Conservation (phyloP, 768 basidiomycete genomes). For the Lanmaoa pseudosensibilis region DNA sequence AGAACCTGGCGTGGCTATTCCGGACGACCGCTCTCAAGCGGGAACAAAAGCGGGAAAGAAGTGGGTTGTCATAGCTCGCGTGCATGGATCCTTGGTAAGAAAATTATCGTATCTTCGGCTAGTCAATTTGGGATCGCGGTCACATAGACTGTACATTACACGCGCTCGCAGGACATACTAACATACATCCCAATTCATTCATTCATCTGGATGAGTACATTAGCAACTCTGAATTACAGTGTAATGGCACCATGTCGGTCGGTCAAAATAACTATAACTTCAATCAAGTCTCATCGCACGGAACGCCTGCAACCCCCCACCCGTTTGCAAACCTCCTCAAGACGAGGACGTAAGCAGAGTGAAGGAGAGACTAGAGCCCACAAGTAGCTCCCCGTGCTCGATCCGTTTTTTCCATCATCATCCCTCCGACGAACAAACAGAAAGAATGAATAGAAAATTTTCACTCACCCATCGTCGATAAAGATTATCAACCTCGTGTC, state of each 20-base stretch:
- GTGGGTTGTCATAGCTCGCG: background rate
- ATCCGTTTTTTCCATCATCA: conserved; percentile 26
- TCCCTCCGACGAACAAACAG: conserved; percentile 23
- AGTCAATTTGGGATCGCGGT: background rate
- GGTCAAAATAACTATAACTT: conserved; percentile 38
- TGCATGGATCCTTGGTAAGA: background rate
- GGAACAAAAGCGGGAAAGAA: conserved; percentile 27
- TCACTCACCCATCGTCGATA: conserved; percentile 7
- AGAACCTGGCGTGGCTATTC: conserved; percentile 83
- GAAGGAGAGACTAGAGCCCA: conserved; percentile 26
- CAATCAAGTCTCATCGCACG: conserved; percentile 16
- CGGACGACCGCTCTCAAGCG: conserved; percentile 61
- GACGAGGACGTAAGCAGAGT: conserved; percentile 25
- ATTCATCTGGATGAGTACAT: conserved; percentile 4
- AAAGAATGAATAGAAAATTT: background rate
- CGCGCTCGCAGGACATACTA: background rate
- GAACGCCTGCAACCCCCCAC: conserved; percentile 24
- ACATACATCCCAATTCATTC: conserved; percentile 9
- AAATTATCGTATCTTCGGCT: conserved; percentile 9
- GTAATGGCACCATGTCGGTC: background rate
- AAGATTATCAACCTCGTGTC: background rate
- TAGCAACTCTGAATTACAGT: background rate
- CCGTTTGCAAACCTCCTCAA: conserved; percentile 29
- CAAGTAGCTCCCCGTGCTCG: conserved; percentile 24
- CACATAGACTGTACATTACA: conserved; percentile 16